Percentiles rank a stretch among this genome's conserved stretches.
phyloP scores from a whole-genome alignment of 108 stramenopile genomes.

The Pseudonitzschia pungens region DNA sequence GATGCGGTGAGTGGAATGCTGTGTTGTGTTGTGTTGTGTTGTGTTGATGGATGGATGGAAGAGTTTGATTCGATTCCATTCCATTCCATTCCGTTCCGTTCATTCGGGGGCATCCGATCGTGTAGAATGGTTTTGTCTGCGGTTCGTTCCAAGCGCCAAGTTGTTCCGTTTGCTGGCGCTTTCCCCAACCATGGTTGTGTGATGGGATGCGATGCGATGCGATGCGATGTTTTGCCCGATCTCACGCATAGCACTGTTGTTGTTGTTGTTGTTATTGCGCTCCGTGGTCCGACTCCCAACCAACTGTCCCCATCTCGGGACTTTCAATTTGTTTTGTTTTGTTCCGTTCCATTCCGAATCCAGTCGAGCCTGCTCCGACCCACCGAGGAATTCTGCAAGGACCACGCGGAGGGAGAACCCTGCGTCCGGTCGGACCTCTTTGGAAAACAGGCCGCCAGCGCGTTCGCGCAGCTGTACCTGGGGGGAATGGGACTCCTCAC shows the following conservation, averaged over 20 bases:
- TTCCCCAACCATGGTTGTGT: not conserved
- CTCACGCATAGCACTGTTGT: not conserved
- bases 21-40: not conserved
- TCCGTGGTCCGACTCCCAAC: no score
- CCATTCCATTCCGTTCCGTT: no score
- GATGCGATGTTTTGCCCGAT: not conserved
- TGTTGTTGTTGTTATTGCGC: no score
- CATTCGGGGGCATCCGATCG: no score
- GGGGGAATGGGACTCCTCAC: constrained; percentile 21
- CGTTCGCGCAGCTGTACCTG: constrained; percentile 17
- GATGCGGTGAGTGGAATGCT: not conserved
- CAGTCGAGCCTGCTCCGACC: constrained; percentile 5
- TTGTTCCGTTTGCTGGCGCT: not conserved
- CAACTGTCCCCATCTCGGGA: no score
- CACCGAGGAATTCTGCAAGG: constrained; percentile 26
- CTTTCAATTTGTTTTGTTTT: no score
- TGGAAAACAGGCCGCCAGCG: constrained; percentile 36
- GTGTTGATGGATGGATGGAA: not conserved
- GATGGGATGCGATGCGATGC: no score
- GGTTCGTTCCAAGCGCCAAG: no score
- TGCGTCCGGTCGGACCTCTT: constrained; percentile 37
- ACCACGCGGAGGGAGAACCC: not conserved
- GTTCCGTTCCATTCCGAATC: not conserved
- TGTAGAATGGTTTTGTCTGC: no score
- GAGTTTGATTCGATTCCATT: no score